phyloP scores from a whole-genome alignment of 345 rosid genomes.

The Citrus sp. region DNA sequence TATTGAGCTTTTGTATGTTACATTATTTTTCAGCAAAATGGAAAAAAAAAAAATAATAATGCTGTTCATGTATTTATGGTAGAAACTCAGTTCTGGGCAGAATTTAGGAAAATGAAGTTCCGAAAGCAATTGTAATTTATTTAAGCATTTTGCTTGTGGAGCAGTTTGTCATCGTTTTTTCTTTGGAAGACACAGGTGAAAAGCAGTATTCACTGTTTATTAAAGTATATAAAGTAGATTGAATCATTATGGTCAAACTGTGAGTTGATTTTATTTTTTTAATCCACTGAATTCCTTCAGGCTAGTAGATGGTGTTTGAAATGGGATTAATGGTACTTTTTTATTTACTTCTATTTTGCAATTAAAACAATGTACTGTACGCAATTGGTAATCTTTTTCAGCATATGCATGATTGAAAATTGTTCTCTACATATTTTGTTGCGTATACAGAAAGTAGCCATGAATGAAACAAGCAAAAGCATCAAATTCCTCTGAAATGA shows the following conservation, averaged over 20 bases:
- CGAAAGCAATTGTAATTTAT: neutral
- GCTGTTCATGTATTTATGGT: neutral
- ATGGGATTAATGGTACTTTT: neutral
- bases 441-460: neutral
- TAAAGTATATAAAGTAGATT: too few species aligned
- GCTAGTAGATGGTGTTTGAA: too few species aligned
- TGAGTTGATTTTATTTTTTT: too few species aligned
- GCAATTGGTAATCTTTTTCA: neutral
- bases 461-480: constrained; percentile 11
- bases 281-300: too few species aligned
- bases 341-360: neutral
- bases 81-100: constrained; percentile 6
- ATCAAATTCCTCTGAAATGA: neutral
- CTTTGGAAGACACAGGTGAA: neutral
- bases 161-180: neutral
- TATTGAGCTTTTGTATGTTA: neutral
- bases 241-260: too few species aligned
- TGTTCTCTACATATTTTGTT: neutral
- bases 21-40: neutral
- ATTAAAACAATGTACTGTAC: neutral
- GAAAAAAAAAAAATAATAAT: neutral
- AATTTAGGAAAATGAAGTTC: neutral
- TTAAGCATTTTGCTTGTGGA: neutral
- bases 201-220: too few species aligned
- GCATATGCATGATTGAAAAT: neutral